phyloP scores from a whole-genome alignment of 441 rosid species.

The Manihot esculenta region DNA sequence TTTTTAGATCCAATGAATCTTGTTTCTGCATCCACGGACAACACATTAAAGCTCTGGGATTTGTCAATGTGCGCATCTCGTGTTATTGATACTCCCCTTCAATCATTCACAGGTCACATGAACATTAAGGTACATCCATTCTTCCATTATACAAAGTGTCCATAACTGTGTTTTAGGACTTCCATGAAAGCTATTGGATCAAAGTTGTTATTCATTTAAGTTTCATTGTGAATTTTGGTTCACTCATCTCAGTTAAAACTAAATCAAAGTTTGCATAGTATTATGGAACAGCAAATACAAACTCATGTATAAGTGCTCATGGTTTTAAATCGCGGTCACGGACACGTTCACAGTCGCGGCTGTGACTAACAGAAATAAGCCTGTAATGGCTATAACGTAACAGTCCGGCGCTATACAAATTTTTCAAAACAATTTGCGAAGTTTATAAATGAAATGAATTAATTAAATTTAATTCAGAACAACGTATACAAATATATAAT shows the following conservation, averaged over 20 bases:
- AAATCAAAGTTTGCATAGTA: not conserved
- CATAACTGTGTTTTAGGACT: not conserved
- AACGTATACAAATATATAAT: no score
- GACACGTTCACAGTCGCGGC: no score
- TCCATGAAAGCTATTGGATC: not conserved
- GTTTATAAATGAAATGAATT: no score
- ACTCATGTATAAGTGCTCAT: not conserved
- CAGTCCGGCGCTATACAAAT: no score
- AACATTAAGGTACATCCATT: slow-evolving; percentile 68
- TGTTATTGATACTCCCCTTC: slow-evolving; percentile 70
- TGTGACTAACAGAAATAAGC: no score
- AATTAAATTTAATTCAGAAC: no score
- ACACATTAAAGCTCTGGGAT: slow-evolving; percentile 96
- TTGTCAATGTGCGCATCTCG: slow-evolving; percentile 72
- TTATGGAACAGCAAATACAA: not conserved
- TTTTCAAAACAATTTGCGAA: no score
- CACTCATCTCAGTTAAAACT: not conserved
- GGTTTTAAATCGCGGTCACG: no score
- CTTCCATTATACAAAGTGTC: slow-evolving; percentile 11
- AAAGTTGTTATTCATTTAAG: not conserved
- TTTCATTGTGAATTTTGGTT: not conserved
- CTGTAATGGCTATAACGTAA: no score
- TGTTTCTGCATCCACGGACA: slow-evolving; percentile 93
- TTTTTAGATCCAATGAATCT: slow-evolving; percentile 70
- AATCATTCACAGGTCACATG: slow-evolving; percentile 78